Evolutionary conservation across 2,329 filamentous ascomycete genomes (phyloP), one percentile per base, ranked within the genome.

Genomic region (Fonsecaea nubica): DNA sequence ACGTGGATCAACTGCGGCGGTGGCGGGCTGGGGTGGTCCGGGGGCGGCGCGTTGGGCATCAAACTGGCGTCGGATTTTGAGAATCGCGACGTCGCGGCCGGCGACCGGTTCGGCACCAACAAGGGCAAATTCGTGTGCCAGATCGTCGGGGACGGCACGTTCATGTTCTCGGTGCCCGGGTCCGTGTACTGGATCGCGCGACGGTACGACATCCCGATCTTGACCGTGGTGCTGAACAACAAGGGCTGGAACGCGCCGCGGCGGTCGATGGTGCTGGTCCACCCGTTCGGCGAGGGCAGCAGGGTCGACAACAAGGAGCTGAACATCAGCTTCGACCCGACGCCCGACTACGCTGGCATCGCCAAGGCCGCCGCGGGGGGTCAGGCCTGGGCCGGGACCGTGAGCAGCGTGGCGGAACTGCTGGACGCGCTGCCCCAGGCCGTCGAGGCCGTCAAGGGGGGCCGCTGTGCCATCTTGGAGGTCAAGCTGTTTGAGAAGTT

Each of bases 1-100:
- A 88, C 87, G 0, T 93, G 89, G 89, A 87, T 94, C 73, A 93
- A 93, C 76, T 93, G 91, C 75, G 91, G 91, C 1, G 91, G 90
- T 0, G 91, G 90, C 13, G 92, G 92, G 1, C 86, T 94, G 0
- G 91, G 91, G 1, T 94, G 91, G 91, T 91, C 88, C 10, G 91
- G 91, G 13, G 91, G 92, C 13, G 91, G 82, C 60, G 89, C 90
- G 0, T 77, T 94, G 2, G 92, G 91, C 1, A 89, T 93, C 74
- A 93, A 93, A 75, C 84, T 94, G 7, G 92, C 90, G 0, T 82
- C 83, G 0, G 84, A 89, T 58, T 76, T 77, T 2, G 77, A 83
- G 66, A 79, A 83, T 40, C 82, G 84, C 7, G 83, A 81, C 0
- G 2, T 57, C 3, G 33, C 33, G 2, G 42, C 58, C 3, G 62